phyloP scores from a whole-genome alignment of 345 rosid genomes.

The Bretschneidera sinensis region DNA sequence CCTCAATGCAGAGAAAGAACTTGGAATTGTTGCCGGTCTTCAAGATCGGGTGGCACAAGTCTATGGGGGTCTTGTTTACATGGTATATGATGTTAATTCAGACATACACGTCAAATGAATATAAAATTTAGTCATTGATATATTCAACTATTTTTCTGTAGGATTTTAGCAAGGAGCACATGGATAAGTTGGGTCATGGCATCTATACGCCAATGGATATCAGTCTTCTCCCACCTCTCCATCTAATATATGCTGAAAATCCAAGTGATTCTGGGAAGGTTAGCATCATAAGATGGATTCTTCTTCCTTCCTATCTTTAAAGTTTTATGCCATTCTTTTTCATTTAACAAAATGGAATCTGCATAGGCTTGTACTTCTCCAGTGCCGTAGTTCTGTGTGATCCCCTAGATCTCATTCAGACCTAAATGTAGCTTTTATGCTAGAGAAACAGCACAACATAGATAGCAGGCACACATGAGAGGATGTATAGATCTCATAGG shows the following conservation, averaged over 20 bases:
- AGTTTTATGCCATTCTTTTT: not conserved
- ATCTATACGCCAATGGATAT: constrained; percentile 74
- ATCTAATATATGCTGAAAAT: constrained; percentile 87
- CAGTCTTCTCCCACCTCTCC: constrained; percentile 76
- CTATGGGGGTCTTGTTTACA: constrained; percentile 92
- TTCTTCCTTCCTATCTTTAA: not conserved
- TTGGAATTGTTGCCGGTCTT: constrained; percentile 96
- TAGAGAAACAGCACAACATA: not conserved
- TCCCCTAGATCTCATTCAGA: not conserved
- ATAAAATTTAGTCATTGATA: not conserved
- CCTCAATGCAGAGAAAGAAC: constrained; percentile 75
- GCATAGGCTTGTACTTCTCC: not conserved
- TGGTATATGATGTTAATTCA: constrained; percentile 42
- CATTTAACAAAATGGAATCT: not conserved
- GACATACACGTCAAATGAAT: not conserved
- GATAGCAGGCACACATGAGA: not conserved
- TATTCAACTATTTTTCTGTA: constrained; percentile 16
- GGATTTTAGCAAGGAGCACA: constrained; percentile 78
- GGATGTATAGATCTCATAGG: not conserved
- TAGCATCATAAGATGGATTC: constrained; percentile 6
- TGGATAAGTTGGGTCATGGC: constrained; percentile 86
- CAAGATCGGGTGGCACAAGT: constrained; percentile 97
- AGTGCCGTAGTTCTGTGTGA: no score
- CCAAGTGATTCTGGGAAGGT: constrained; percentile 99
- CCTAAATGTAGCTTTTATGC: not conserved